Evolutionary conservation across 2,329 filamentous ascomycete genomes (phyloP), one percentile per base, ranked within the genome.

Genomic region (Aspergillus quadricinctus): DNA sequence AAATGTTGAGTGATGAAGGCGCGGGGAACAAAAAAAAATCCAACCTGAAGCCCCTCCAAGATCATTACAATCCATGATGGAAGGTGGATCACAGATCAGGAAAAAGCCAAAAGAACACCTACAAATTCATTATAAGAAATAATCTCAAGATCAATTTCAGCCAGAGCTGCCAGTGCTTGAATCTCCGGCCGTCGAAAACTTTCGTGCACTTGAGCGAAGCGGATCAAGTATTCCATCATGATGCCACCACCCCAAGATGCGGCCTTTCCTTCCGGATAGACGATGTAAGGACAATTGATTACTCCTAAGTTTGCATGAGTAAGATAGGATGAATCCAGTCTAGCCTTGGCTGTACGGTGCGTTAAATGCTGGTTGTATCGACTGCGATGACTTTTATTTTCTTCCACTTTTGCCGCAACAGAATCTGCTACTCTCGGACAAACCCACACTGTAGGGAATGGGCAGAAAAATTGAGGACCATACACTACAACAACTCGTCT

Each of bases 181-280:
- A 96, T 83, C 74, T 99, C 94, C 3, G 92, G 85, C 55, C 86
- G 80, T 41, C 93, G 88, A 71, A 99, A 99, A n/a, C 85, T 88
- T 77, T 97, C 91, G 72, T 97, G 92, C 57, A 83, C 81, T 74
- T 97, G 94, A 48, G 88, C 88, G 71, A 97, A 92, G 66, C 93
- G 89, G 61, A 99, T 86, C 58, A 99, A 82, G 69, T 90, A 97
- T 60, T 95, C 85, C 85, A 83, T 83, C 50, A n/a, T 3, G 23
- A 46, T 23, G 21, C 52, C 45, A 48, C 27, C 37, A 50, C 29
- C 41, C 50, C 49, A 23, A 52, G 46, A 35, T 53, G 31, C 25
- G 49, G 48, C 31, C 31, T 31, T 28, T 37, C 21, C n/a, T 50
- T 45, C 49, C 31, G 8, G 48, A 17, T 29, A 37, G 19, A 35